phyloP scores from a whole-genome alignment of 1,139 yeast genomes.

The Hansenula lynferdii region DNA sequence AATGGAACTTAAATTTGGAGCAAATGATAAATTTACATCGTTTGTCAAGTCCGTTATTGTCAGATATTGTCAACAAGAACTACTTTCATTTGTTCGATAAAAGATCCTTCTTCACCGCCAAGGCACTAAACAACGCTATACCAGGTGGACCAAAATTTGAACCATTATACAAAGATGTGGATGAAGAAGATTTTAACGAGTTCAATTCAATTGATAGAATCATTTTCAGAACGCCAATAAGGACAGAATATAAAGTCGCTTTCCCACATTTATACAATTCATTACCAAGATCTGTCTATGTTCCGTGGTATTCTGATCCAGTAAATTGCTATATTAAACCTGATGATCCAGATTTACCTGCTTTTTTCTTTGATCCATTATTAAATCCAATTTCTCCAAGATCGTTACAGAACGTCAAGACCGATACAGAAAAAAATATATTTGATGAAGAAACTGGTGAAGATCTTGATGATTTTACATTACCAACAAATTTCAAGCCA shows the following conservation, averaged over 20 bases:
- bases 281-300: constrained; percentile 58
- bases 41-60: constrained; percentile 64
- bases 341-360: constrained; percentile 48
- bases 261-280: constrained; percentile 84
- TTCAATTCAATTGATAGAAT: constrained; percentile 86
- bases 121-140: constrained; percentile 77
- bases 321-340: constrained; percentile 41
- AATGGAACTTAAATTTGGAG: constrained; percentile 61
- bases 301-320: constrained; percentile 62
- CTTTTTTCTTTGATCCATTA: constrained; percentile 49
- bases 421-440: constrained; percentile 17
- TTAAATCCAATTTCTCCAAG: constrained; percentile 54
- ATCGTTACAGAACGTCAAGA: constrained; percentile 19
- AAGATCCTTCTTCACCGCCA: constrained; percentile 80
- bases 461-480: constrained; percentile 31
- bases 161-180: constrained; percentile 68
- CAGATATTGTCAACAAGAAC: constrained; percentile 46
- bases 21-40: constrained; percentile 65
- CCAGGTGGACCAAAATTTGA: constrained; percentile 98
- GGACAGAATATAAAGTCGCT: constrained; percentile 83
- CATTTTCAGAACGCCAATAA: constrained; percentile 69
- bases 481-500: constrained; percentile 41
- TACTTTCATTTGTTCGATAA: constrained; percentile 68
- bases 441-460: constrained; percentile 28
- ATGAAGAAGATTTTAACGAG: constrained; percentile 78